phyloP scores from a whole-genome alignment of 305 asterid genomes.

The Lippia alba region DNA sequence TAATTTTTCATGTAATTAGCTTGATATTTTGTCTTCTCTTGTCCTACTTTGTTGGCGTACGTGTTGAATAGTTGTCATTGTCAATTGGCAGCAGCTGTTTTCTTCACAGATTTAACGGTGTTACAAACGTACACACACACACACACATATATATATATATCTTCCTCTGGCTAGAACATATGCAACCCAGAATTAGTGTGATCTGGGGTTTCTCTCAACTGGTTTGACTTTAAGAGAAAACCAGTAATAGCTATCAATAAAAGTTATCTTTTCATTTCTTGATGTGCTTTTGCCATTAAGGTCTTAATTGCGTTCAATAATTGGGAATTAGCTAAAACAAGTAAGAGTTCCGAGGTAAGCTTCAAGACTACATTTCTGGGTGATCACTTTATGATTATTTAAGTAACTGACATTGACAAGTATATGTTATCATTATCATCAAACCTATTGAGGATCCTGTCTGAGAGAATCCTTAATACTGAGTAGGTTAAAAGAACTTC shows the following conservation, averaged over 20 bases:
- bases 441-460: neutral
- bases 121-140: neutral
- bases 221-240: neutral
- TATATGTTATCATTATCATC: too few relatives aligned
- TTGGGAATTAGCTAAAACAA: too few relatives aligned
- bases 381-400: too few relatives aligned
- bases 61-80: constrained; percentile 30
- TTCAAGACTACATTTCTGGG: constrained; percentile 1
- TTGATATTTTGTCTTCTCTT: neutral
- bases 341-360: constrained; percentile 28
- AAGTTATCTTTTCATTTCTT: neutral
- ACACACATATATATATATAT: neutral
- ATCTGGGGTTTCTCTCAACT: neutral
- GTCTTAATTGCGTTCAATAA: constrained; percentile 3
- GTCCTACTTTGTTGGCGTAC: constrained; percentile 9
- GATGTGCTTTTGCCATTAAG: neutral
- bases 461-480: neutral
- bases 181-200: constrained; percentile 1
- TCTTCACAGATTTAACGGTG: neutral
- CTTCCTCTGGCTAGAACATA: constrained; percentile 8
- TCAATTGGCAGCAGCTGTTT: constrained; percentile 43
- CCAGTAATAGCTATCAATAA: neutral
- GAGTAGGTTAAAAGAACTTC: constrained; percentile 15
- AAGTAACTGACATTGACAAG: neutral
- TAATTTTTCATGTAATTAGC: constrained; percentile 5